phyloP scores from a whole-genome alignment of 2,329 filamentous ascomycete genomes.

The Venturia asperata region DNA sequence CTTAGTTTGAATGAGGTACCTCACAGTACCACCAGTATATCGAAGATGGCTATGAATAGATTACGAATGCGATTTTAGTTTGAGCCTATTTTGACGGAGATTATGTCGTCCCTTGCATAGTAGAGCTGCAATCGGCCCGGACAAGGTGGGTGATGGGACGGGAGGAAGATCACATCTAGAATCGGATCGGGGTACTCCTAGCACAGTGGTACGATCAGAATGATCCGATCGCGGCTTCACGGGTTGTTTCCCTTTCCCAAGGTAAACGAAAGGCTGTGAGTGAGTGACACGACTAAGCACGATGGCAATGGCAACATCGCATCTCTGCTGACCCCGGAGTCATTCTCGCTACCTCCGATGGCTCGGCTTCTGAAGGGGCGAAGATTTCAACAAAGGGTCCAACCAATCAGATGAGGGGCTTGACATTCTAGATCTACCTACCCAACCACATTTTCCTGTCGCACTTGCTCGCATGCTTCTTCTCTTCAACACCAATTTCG shows the following conservation, averaged over 20 bases:
- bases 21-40: not conserved
- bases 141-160: too few relatives aligned
- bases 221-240: not conserved
- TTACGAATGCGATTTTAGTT: conserved; percentile 2
- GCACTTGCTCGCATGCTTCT: not conserved
- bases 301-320: not conserved
- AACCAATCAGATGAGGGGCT: not conserved
- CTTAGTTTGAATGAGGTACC: not conserved
- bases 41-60: conserved; percentile 10
- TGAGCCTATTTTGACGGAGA: conserved; percentile 4
- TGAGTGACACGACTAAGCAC: not conserved
- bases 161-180: not conserved
- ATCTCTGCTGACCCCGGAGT: not conserved
- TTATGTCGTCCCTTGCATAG: not conserved
- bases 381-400: not conserved
- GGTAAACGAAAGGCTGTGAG: not conserved
- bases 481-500: not conserved
- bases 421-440: not conserved
- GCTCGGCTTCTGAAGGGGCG: not conserved
- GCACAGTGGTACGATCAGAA: not conserved
- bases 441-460: not conserved
- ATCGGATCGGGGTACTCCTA: not conserved
- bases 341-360: not conserved
- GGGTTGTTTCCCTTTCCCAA: not conserved
- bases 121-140: not conserved